phyloP scores from a whole-genome alignment of 2,329 filamentous ascomycete genomes.

The Arthroderma sp. region DNA sequence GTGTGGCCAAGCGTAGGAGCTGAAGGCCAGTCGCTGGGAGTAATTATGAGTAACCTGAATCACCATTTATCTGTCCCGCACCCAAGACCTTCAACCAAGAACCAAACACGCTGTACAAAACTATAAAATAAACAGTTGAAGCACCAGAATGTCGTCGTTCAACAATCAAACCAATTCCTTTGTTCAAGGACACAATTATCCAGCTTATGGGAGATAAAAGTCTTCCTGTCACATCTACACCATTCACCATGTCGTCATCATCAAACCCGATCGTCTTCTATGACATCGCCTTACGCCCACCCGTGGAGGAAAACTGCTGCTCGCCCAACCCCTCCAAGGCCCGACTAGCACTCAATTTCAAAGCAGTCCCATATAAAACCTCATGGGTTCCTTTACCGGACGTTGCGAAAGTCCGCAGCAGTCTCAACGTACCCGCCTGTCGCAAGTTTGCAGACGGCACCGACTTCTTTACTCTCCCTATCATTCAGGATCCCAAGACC shows the following conservation, averaged over 20 bases:
- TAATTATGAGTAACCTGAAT: no score
- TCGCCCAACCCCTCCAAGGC: constrained; percentile 41
- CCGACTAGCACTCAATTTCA: constrained; percentile 40
- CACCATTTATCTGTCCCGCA: no score
- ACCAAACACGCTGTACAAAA: background rate
- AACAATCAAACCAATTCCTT: background rate
- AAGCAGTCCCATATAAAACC: constrained; percentile 34
- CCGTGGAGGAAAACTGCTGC: constrained; percentile 18
- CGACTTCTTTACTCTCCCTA: constrained; percentile 48
- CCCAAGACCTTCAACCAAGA: background rate
- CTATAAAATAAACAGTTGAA: no score
- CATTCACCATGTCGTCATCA: background rate
- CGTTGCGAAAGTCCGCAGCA: constrained; percentile 35
- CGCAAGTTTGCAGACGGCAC: constrained; percentile 44
- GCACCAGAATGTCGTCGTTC: no score
- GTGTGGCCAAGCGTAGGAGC: no score
- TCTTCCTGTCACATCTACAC: background rate
- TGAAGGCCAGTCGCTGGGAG: no score
- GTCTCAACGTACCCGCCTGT: constrained; percentile 35
- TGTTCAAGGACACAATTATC: background rate
- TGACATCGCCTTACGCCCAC: constrained; percentile 32
- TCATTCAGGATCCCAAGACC: constrained; percentile 37
- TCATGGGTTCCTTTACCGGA: constrained; percentile 42
- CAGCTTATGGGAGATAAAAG: background rate
- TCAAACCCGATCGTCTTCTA: constrained; percentile 28